Evolutionary conservation across 1,139 yeast genomes (phyloP).

Genomic region (Protomyces gravidus): DNA sequence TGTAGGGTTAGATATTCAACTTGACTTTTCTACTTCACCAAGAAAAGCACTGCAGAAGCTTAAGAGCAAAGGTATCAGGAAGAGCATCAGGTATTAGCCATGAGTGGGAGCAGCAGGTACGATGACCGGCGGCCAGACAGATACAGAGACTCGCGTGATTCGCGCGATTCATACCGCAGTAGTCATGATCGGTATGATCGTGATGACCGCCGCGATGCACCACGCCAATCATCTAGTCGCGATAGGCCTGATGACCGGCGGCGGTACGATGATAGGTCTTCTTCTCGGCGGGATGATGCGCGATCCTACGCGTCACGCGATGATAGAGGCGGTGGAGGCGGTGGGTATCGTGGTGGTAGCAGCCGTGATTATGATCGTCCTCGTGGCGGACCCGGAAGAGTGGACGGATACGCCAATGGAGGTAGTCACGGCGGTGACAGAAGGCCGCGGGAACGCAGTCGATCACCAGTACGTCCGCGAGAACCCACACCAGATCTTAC

Average conservation of each 20-base stretch:
- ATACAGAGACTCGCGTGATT: constrained; percentile 33
- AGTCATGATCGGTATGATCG: constrained; percentile 35
- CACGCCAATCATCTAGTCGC: constrained; percentile 30
- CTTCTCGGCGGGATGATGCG: constrained; percentile 26
- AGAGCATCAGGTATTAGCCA: neutral
- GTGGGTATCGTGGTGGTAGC: constrained; percentile 30
- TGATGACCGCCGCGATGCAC: constrained; percentile 28
- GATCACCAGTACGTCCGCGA: constrained; percentile 27
- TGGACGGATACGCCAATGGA: constrained; percentile 6
- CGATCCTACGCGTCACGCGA: constrained; percentile 30
- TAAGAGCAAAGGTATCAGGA: too few relatives aligned
- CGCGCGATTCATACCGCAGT: constrained; percentile 34
- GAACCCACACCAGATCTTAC: constrained; percentile 37
- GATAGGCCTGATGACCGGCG: constrained; percentile 31
- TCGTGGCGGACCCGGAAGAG: constrained; percentile 31
- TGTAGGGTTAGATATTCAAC: too few relatives aligned
- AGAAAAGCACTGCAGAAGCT: too few relatives aligned
- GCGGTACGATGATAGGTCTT: neutral
- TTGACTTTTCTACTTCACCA: too few relatives aligned
- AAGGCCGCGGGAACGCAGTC: constrained; percentile 29
- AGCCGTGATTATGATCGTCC: constrained; percentile 31
- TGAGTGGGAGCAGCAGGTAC: constrained; percentile 6
- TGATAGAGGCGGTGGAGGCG: constrained; percentile 30
- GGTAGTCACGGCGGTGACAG: constrained; percentile 11
- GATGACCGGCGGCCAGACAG: constrained; percentile 27